phyloP scores from a whole-genome alignment of 345 rosid species.

The Cochlearia excelsa region DNA sequence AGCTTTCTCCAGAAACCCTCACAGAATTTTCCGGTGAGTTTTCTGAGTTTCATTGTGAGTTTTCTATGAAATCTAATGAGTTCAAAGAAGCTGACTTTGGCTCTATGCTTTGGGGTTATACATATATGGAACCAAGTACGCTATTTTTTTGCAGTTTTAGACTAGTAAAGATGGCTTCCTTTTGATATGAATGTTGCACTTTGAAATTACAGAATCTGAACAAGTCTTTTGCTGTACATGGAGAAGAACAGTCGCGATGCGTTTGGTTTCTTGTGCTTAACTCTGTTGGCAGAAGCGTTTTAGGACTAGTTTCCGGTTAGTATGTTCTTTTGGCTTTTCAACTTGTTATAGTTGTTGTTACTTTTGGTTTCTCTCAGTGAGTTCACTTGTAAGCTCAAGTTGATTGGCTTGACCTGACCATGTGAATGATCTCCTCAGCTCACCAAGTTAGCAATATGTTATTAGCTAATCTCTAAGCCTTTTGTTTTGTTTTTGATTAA shows the following conservation, averaged over 20 bases:
- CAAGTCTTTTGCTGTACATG: too few species aligned
- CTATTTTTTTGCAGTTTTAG: too few species aligned
- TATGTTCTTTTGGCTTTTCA: constrained; percentile 9
- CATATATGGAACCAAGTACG: too few species aligned
- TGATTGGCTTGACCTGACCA: background rate
- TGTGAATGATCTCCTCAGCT: background rate
- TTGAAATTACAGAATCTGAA: too few species aligned
- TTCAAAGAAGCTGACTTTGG: background rate
- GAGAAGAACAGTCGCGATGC: too few species aligned
- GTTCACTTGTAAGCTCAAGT: background rate
- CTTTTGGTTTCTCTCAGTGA: background rate
- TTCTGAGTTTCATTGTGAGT: too few species aligned
- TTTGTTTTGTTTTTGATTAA: constrained; percentile 15
- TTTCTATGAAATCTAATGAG: too few species aligned
- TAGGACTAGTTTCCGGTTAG: constrained; percentile 76
- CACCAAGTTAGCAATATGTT: background rate
- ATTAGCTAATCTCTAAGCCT: constrained; percentile 5
- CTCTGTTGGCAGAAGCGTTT: constrained; percentile 54
- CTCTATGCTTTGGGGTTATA: background rate
- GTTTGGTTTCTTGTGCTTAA: constrained; percentile 48
- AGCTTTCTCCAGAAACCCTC: constrained; percentile 52
- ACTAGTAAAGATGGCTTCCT: too few species aligned
- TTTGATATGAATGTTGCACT: too few species aligned
- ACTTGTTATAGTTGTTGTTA: constrained; percentile 7
- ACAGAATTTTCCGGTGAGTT: constrained; percentile 56